Conservation (phyloP, 805 yeast species). For the Candida takata region DNA sequence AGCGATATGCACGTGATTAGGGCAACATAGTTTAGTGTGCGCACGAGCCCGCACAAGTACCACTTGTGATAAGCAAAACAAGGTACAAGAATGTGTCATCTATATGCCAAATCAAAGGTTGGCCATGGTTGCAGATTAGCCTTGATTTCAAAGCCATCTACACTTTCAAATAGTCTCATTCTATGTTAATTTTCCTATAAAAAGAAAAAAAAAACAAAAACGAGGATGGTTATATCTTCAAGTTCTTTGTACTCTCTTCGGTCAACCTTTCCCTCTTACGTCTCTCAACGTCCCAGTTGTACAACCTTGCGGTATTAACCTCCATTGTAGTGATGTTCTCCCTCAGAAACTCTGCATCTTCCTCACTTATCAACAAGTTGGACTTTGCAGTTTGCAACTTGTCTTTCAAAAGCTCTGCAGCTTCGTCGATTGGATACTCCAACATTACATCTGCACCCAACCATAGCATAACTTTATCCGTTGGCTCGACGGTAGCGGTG, state of each 20-base stretch:
- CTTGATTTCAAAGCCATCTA: no score
- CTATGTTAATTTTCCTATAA: no score
- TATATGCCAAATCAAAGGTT: no score
- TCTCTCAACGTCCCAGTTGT: constrained; percentile 83
- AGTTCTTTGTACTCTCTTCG: constrained; percentile 34
- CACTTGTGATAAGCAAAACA: no score
- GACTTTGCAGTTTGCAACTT: constrained; percentile 58
- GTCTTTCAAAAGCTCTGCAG: constrained; percentile 56
- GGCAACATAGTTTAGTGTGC: neutral
- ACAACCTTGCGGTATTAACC: constrained; percentile 90
- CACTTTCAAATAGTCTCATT: no score
- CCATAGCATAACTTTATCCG: constrained; percentile 78
- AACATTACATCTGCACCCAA: constrained; percentile 98
- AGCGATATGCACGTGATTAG: no score
- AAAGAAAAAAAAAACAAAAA: no score
- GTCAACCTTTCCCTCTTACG: constrained; percentile 42
- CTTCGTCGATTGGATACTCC: constrained; percentile 88
- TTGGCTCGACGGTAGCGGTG: constrained; percentile 62
- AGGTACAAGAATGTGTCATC: no score
- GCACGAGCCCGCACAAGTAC: neutral
- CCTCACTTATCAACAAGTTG: constrained; percentile 57
- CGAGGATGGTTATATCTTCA: constrained; percentile 19
- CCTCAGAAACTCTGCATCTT: constrained; percentile 76
- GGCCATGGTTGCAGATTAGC: no score
- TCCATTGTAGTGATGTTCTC: constrained; percentile 96